Base-by-base conservation (phyloP, 2,329 filamentous ascomycete genomes). In the Aureobasidium vineae region DNA sequence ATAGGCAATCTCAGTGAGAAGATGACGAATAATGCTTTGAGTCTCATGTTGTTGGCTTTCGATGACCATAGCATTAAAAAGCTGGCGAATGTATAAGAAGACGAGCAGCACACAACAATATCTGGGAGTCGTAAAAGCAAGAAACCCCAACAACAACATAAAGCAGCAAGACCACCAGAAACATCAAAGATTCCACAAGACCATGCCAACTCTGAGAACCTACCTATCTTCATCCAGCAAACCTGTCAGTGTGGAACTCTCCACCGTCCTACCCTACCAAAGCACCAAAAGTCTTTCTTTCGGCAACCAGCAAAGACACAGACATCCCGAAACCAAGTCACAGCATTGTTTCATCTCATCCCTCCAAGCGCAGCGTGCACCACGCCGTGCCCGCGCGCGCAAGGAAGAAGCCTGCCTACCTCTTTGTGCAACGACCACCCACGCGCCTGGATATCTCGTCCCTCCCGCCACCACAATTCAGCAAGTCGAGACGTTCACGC, bases 1-100 rank as follows among this genome's bases (percentile, higher is more conserved):
- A 28, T 10, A 13, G 45, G 59, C 47, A 64, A 15, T 21, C 23
- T 26, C 11, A 54, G 33, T 10, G 45, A 63, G 21, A 52, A 63
- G 21, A 63, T 63, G 49, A 64, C 26, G 49, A 64, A 45, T 5
- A 64, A 26, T 36, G 61, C 47, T 54, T 36, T 53, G 61, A 64
- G 21, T 49, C 13, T 64, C 38, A 43, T 64, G 16, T 31, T 53
- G 60, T 5, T 40, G 45, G 16, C 15, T 15, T 49, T 49, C 11
- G 26, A 6, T 43, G 23, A n/a, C n/a, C 3, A 5, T 33, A 10
- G 23, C 19, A 40, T 49, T 4, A 33, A 57, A 23, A 41, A 49
- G 13, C 28, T 47, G 57, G 19, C 5, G 4, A 21, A 28, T n/a
- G 10, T 19, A 15, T 21, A 10, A 49, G 26, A 31, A 60, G 43